A percentile compares a stretch with the other conserved stretches of the same genome.
These are phyloP conservation scores for Pseudopediastrum boryanum DNA, from an alignment of 139 green algal genomes.

Conservation along the genomic window DNA sequence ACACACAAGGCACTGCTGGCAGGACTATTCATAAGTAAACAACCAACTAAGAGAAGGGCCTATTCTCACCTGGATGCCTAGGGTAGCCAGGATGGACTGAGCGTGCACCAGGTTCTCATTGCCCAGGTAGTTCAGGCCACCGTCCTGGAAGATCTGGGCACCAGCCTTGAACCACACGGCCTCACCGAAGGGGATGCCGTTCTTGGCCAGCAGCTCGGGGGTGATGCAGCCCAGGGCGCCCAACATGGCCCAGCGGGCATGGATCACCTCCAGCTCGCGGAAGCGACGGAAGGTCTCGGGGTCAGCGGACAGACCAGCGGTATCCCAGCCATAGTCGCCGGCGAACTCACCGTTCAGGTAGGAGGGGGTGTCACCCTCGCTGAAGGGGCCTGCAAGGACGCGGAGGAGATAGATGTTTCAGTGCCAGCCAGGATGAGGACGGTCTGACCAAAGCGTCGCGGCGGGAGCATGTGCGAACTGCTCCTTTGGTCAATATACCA, in stretches of 20 bases:
- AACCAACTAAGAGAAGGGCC: conserved; percentile 38
- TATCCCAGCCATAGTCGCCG: conserved; percentile 98
- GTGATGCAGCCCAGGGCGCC: conserved; percentile 61
- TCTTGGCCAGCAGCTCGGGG: conserved; percentile 58
- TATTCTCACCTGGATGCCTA: conserved; percentile 82
- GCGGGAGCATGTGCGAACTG: no score
- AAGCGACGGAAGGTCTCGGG: conserved; percentile 90
- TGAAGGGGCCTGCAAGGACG: conserved; percentile 73
- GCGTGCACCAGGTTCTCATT: conserved; percentile 85
- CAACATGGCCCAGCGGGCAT: conserved; percentile 84
- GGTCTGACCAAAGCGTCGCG: no score
- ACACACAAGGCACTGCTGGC: background rate
- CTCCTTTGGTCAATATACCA: no score
- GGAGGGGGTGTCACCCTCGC: conserved; percentile 61
- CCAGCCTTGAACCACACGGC: conserved; percentile 92
- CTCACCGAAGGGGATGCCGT: conserved; percentile 62
- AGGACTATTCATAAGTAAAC: background rate
- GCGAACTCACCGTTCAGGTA: conserved; percentile 92
- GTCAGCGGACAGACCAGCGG: conserved; percentile 94
- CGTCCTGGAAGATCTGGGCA: conserved; percentile 75
- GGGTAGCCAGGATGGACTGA: conserved; percentile 88
- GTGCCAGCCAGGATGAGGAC: no score
- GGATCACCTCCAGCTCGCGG: conserved; percentile 70
- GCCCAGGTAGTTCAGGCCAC: conserved; percentile 83
- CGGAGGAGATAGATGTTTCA: no score